Base-by-base conservation (phyloP, 2,329 filamentous ascomycete species). In the Alternaria sp. region DNA sequence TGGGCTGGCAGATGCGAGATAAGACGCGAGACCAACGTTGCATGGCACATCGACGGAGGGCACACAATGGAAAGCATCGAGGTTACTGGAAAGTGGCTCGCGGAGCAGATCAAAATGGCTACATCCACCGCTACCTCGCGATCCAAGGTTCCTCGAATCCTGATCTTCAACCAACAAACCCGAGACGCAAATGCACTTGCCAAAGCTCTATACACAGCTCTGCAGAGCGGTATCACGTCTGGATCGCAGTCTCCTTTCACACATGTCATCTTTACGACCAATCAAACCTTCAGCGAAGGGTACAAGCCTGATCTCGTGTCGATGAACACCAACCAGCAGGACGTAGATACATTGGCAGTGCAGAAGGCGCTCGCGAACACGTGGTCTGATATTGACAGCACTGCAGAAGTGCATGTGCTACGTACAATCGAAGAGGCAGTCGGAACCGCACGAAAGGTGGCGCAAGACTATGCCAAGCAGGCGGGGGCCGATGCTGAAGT, bases 121-220 rank as follows among this genome's bases (percentile, higher is more conserved):
- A 76, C 77, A 11, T 72, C 77, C 5, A 70, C 78, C 7, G 60
- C 60, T n/a, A 64, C 62, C 67, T 54, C 55, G 22, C 56, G 65
- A 5, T 54, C 58, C 12, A 57, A 62, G 20, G 55, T 63, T 10
- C 73, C 81, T 6, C 82, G 92, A 0, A 83, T 90, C 59, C 81
- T 98, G 46, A 85, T 98, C 49, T 98, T 98, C 84, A 97, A 97
- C 78, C 94, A 97, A 78, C 93, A 97, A 74, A 93, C 92, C 10
- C 87, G 93, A 32, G 89, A 97, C 72, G 91, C 92, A 5, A 80
- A 82, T 4, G 82, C 85, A 16, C 84, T 96, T 1, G 85, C 94
- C 3, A 80, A 80, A 32, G 85, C 84, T 0, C 81, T 97, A 2
- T 83, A 93, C 57, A 75, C 82, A 10, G 87, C 86, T 3, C 81